Evolutionary conservation across 2,329 filamentous ascomycete genomes (phyloP).

Genomic region (Colletotrichum graminicola): DNA sequence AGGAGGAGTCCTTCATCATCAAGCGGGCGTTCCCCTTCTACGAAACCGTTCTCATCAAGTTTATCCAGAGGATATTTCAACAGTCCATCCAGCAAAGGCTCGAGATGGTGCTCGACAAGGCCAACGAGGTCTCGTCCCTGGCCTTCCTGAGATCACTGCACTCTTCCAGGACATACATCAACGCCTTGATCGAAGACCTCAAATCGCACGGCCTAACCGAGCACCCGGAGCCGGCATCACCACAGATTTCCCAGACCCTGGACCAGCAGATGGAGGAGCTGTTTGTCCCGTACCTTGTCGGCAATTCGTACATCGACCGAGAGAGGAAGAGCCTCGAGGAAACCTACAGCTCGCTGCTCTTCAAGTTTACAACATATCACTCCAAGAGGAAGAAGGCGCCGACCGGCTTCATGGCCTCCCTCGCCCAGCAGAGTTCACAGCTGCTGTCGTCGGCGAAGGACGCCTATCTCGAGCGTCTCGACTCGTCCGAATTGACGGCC

Average conservation of each 20-base stretch:
- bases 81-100: conserved; percentile 97
- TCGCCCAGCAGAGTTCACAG: conserved; percentile 91
- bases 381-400: conserved; percentile 88
- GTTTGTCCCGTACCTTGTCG: conserved; percentile 77
- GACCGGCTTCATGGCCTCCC: conserved; percentile 90
- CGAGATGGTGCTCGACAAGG: conserved; percentile 96
- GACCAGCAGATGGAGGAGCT: conserved; percentile 83
- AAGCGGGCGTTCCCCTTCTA: conserved; percentile 96
- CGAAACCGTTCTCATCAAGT: conserved; percentile 92
- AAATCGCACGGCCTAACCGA: conserved; percentile 96
- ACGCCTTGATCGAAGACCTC: conserved; percentile 87
- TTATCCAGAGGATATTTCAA: conserved; percentile 95
- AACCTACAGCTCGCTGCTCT: conserved; percentile 89
- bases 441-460: conserved; percentile 89
- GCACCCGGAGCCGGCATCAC: conserved; percentile 90
- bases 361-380: conserved; percentile 98
- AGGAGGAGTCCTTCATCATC: conserved; percentile 97
- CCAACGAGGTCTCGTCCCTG: conserved; percentile 88
- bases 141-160: conserved; percentile 93
- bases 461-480: conserved; percentile 88
- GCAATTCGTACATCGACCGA: conserved; percentile 77
- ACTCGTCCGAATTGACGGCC: conserved; percentile 87
- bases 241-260: conserved; percentile 82
- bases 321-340: conserved; percentile 80
- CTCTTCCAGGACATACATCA: conserved; percentile 90